Evolutionary conservation across 1,139 yeast species (phyloP), one percentile per base, ranked within the genome.

Genomic region (Magnusiomyces sp.): DNA sequence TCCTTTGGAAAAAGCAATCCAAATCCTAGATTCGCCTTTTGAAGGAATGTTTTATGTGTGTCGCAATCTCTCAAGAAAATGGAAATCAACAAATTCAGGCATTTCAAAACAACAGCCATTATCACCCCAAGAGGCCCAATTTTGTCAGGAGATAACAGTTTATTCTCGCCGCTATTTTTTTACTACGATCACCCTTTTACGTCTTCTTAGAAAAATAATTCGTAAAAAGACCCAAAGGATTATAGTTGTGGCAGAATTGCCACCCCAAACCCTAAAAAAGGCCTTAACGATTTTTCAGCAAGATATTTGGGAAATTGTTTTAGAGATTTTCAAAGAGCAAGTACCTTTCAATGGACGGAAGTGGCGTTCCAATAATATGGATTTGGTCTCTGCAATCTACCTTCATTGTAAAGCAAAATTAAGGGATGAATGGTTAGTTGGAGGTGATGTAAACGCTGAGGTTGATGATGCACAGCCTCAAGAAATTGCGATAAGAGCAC

Each of bases 341-440:
- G 81, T 90, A 0, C 97, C 97, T 0, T 88, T 83, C 65, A 90
- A 87, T 58, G 97, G 97, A 17, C 79, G 95, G 53, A 89, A 90
- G 65, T 92, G 99, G 99, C 83, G 89, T 59, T 79, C 89, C 13
- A 77, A 81, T 56, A 94, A 92, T 63, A 92, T 94, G 97, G 96
- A 89, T 58, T 71, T 92, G 50, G 87, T 94, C 6, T 88, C 97
- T 0, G 81, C 86, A 54, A 89, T 92, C 1, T 92, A 86, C 61
- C 68, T 92, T 45, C 82, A 87, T 60, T 77, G 89, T 59, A 77
- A 80, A 56, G 70, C 90, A 33, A 78, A 81, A 16, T 68, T 92
- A 48, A 77, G 82, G 53, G 97, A 90, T 61, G 83, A 81, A 59
- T 92, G 98, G 98, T 73, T 92, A 31, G 82, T 89, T 51, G 95